Base-by-base conservation (phyloP, 345 rosid species). In the Cochlearia excelsa region DNA sequence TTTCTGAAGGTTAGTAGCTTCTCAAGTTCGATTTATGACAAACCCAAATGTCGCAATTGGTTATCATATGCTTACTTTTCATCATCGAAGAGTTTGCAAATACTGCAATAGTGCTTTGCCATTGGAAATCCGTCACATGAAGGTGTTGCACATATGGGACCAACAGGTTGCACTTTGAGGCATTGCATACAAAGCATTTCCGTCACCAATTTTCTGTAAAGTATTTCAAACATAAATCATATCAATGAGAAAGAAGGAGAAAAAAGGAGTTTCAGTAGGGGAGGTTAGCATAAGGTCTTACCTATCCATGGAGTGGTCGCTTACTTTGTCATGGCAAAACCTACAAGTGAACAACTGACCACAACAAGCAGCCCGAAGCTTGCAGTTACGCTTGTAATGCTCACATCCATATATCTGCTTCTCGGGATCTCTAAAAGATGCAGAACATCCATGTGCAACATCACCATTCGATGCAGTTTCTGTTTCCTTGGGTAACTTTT, bases 181-280 rank as follows among this genome's bases (percentile, higher is more conserved):
- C 95, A 87, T 16, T 58, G 75, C 92, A 87, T 87, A 65, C 95
- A 87, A 84, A 87, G 87, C 92, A 87, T 87, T 76, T 87, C 95
- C 59, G 87, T 65, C 55, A 90, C 83, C 53, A 81, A 77, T 74
- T 87, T 85, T 79, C 95, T 85, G 83, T 16, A 30, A 62, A 41
- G 53, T 35, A 48, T 63, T 57, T 30, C 54, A 30, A 26, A 43
- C 30, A 38, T 28, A 51, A 44, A 56, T 30, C 65, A 57, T 51
- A 57, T 51, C 37, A 57, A 0, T 9, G 29, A 57, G 37, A 44
- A 11, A 6, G 2, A 29, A 34, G 23, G 9, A 54, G 0, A 4
- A 66, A 30, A 30, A 28, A 30, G 40, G 49, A 31, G 31, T 46
- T 58, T 26, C 9, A 58, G 51, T 47, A 38, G 30, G 50, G 46